A percentile compares a stretch with the other conserved stretches of the same genome.
These are phyloP conservation scores for Exsudoporus frostii DNA, from an alignment of 768 basidiomycete species.

Conservation along the genomic window DNA sequence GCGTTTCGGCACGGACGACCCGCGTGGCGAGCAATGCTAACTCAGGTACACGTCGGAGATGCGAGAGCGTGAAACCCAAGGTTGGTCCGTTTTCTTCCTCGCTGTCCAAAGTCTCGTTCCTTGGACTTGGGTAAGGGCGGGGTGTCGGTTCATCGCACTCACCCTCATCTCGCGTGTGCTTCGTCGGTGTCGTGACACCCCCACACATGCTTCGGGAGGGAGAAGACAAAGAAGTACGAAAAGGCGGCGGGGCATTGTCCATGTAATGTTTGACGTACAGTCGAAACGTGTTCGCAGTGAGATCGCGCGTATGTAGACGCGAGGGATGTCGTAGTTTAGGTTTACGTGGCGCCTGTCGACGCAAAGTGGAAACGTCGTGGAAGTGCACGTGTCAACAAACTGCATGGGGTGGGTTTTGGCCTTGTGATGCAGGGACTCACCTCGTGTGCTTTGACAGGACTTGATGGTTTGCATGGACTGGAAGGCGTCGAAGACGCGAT, in stretches of 20 bases:
- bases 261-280: constrained; percentile 80
- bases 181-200: constrained; percentile 32
- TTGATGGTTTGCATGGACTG: constrained; percentile 27
- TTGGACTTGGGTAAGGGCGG: not conserved
- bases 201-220: constrained; percentile 4
- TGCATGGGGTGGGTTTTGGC: not conserved
- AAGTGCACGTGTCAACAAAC: not conserved
- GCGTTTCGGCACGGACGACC: constrained; percentile 60
- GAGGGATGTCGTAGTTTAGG: constrained; percentile 70
- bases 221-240: not conserved
- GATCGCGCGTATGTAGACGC: constrained; percentile 59
- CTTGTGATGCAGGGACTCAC: not conserved
- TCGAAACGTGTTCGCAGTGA: constrained; percentile 69
- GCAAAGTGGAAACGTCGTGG: not conserved
- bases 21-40: constrained; percentile 59
- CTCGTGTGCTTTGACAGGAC: constrained; percentile 17
- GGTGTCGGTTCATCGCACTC: constrained; percentile 12
- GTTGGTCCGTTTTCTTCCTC: not conserved
- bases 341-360: constrained; percentile 17
- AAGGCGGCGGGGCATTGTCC: constrained; percentile 45
- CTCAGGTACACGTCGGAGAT: constrained; percentile 75
- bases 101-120: not conserved
- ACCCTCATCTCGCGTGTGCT: constrained; percentile 18
- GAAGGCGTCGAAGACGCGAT: constrained; percentile 30
- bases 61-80: constrained; percentile 66